Evolutionary conservation across 2,329 filamentous ascomycete genomes (phyloP).

Genomic region (Xylariomycetidae sp.): DNA sequence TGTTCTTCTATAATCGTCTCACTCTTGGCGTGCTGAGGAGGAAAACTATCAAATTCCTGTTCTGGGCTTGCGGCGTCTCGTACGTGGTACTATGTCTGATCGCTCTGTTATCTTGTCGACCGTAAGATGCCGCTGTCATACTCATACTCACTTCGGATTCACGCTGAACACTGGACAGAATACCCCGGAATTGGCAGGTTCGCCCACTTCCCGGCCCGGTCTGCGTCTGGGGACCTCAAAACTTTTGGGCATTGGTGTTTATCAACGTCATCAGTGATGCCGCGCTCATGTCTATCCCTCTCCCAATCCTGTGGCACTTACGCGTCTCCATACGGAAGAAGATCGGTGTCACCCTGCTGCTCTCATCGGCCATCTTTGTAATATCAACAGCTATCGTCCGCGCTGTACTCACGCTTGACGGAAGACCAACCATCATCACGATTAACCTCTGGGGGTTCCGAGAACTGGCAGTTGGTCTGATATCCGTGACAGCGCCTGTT

Average conservation of each 20-base stretch:
- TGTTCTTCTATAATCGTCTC: slow-evolving; percentile 24
- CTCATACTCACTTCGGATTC: no score
- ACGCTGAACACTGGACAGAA: no score
- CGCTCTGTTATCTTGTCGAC: slow-evolving; percentile 12
- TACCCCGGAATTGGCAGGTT: slow-evolving; percentile 19
- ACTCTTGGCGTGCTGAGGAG: slow-evolving; percentile 11
- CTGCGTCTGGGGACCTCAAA: slow-evolving; percentile 13
- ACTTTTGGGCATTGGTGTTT: slow-evolving; percentile 17
- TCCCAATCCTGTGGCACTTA: slow-evolving; percentile 21
- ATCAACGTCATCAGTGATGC: slow-evolving; percentile 21
- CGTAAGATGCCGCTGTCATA: slow-evolving; percentile 5
- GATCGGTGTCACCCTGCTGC: slow-evolving; percentile 12
- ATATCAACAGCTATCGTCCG: slow-evolving; percentile 22
- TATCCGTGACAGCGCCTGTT: slow-evolving; percentile 4
- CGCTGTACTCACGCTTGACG: slow-evolving; percentile 14
- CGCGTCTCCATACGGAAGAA: slow-evolving; percentile 11
- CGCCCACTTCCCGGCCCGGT: slow-evolving; percentile 14
- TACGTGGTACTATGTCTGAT: slow-evolving; percentile 11
- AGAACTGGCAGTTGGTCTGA: slow-evolving; percentile 9
- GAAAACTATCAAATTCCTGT: slow-evolving; percentile 13
- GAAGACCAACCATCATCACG: slow-evolving; percentile 19
- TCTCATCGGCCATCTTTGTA: slow-evolving; percentile 22
- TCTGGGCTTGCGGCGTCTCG: slow-evolving; percentile 15
- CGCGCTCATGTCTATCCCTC: slow-evolving; percentile 19
- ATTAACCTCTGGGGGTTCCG: slow-evolving; percentile 18